Conservation (phyloP, 257 asterid genomes). For the Solanum sitiens region DNA sequence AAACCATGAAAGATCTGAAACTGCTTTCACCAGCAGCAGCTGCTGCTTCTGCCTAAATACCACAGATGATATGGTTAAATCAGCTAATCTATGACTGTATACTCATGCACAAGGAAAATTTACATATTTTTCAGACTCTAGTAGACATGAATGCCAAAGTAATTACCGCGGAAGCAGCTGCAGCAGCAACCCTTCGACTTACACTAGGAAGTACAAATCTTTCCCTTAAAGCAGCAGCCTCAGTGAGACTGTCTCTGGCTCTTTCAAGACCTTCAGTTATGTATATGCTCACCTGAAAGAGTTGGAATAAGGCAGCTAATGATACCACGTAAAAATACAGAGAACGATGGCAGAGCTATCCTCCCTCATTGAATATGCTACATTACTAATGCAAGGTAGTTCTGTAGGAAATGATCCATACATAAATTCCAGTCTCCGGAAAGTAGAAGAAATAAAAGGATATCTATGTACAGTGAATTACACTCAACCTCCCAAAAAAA, state of each 20-base stretch:
- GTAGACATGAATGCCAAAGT: conserved; percentile 7
- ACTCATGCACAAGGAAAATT: background rate
- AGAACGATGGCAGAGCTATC: background rate
- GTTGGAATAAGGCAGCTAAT: conserved; percentile 3
- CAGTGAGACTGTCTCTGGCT: conserved; percentile 86
- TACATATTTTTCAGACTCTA: background rate
- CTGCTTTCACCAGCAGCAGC: conserved; percentile 99
- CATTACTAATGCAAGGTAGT: background rate
- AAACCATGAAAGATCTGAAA: conserved; percentile 94
- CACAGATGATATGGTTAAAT: conserved; percentile 3
- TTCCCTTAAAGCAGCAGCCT: conserved; percentile 96
- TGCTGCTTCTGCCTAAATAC: conserved; percentile 90
- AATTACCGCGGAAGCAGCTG: conserved; percentile 95
- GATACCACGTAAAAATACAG: background rate
- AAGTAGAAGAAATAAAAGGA: background rate
- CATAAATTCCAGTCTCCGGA: background rate
- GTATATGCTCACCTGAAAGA: conserved; percentile 65
- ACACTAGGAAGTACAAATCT: conserved; percentile 79
- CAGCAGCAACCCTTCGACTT: conserved; percentile 95
- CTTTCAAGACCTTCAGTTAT: conserved; percentile 96
- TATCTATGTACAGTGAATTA: background rate
- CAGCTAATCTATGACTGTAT: conserved; percentile 1
- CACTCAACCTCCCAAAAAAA: background rate
- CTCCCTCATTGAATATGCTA: background rate
- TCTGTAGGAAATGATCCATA: background rate